A percentile compares a stretch with the other conserved stretches of the same genome.
Evolutionary conservation across 345 rosid species (phyloP).

Genomic region (Luvunga scandens): DNA sequence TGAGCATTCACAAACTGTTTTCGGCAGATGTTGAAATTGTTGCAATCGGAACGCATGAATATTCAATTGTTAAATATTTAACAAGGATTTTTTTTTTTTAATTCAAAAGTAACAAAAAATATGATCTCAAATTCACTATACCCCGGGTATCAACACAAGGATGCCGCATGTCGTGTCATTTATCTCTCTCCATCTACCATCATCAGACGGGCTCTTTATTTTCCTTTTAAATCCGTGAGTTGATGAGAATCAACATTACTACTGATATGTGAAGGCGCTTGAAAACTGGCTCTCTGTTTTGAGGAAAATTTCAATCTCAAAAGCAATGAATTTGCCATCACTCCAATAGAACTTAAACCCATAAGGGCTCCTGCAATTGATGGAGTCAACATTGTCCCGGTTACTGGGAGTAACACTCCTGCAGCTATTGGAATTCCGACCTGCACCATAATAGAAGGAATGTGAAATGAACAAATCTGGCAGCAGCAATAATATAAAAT

Average conservation of each 20-base stretch:
- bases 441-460: conserved; percentile 27
- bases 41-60: too few relatives aligned
- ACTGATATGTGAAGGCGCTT: conserved; percentile 12
- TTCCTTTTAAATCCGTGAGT: conserved; percentile 27
- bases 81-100: too few relatives aligned
- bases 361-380: conserved; percentile 95
- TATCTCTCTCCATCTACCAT: not conserved
- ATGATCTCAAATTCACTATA: too few relatives aligned
- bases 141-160: too few relatives aligned
- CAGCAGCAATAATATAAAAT: not conserved
- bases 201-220: conserved; percentile 21
- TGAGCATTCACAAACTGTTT: too few relatives aligned
- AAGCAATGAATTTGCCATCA: conserved; percentile 85
- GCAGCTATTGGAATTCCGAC: conserved; percentile 95
- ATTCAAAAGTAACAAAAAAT: too few relatives aligned
- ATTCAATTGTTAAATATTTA: too few relatives aligned
- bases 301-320: conserved; percentile 62
- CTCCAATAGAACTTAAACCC: conserved; percentile 96
- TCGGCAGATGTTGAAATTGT: too few relatives aligned
- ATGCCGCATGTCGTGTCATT: not conserved
- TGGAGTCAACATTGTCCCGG: conserved; percentile 89
- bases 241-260: conserved; percentile 9
- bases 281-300: conserved; percentile 26
- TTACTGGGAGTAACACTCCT: conserved; percentile 74
- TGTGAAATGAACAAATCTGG: not conserved